Conservation (phyloP, 78 protist genomes). For the Protostelium mycophagum region DNA sequence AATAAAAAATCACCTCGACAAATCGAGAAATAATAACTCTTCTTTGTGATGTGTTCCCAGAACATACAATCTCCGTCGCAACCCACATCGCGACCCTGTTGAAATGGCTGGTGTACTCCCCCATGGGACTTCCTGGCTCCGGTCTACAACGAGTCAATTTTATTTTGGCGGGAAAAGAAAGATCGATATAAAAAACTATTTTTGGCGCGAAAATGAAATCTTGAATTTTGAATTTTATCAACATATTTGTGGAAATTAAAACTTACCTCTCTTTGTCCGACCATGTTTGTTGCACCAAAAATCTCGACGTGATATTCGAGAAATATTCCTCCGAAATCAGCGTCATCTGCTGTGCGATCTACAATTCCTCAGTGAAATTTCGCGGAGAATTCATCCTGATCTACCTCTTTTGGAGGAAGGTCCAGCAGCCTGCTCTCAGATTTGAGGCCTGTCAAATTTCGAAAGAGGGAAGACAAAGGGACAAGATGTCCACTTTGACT, state of each 20-base stretch:
- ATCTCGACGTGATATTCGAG: neutral
- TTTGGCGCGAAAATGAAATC: too few relatives aligned
- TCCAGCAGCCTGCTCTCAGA: too few relatives aligned
- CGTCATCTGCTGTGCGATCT: neutral
- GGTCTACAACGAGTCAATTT: neutral
- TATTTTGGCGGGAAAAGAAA: too few relatives aligned
- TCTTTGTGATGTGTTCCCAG: neutral
- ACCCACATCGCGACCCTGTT: neutral
- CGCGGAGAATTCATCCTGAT: neutral
- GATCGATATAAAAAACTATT: too few relatives aligned
- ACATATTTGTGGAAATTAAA: too few relatives aligned
- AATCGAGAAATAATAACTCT: neutral
- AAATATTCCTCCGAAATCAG: neutral
- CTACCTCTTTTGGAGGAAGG: neutral
- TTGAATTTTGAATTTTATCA: too few relatives aligned
- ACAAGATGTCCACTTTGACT: too few relatives aligned
- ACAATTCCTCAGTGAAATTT: neutral
- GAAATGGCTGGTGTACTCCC: neutral
- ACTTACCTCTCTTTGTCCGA: neutral
- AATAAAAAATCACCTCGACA: neutral
- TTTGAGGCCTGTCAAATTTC: too few relatives aligned
- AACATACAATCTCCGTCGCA: neutral
- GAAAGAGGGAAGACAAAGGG: too few relatives aligned
- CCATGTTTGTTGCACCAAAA: neutral
- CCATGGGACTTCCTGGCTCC: neutral